Percentiles rank a stretch among this genome's conserved stretches.
These are phyloP conservation scores for Geotrichum australiense DNA, from an alignment of 1,139 yeast species.

Conservation along the genomic window DNA sequence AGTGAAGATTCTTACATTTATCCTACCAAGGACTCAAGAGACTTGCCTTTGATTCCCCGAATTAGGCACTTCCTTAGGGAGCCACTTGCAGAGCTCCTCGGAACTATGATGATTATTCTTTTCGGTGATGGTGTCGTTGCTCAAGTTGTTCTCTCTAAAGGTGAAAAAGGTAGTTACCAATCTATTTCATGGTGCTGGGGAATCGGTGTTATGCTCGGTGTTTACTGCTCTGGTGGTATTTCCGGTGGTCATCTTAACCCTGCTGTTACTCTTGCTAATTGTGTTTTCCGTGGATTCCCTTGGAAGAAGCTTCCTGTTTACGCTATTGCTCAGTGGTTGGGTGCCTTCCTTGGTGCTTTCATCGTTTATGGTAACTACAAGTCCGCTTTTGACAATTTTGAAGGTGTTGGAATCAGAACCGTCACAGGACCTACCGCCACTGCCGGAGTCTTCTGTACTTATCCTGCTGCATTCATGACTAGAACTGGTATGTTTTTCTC, in stretches of 20 bases:
- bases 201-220: conserved; percentile 44
- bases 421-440: conserved; percentile 30
- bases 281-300: conserved; percentile 31
- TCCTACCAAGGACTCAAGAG: conserved; percentile 8
- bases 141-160: conserved; percentile 36
- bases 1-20: conserved; percentile 12
- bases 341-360: conserved; percentile 29
- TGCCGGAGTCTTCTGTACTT: conserved; percentile 42
- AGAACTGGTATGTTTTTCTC: conserved; percentile 42
- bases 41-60: conserved; percentile 21
- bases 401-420: conserved; percentile 28
- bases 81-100: conserved; percentile 42
- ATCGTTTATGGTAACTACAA: conserved; percentile 30
- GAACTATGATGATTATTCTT: conserved; percentile 40
- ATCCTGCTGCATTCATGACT: conserved; percentile 39
- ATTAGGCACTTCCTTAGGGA: conserved; percentile 24
- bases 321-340: conserved; percentile 27
- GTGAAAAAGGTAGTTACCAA: conserved; percentile 38
- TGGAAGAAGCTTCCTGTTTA: conserved; percentile 30
- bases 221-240: conserved; percentile 31
- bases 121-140: conserved; percentile 45
- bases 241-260: conserved; percentile 34
- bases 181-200: conserved; percentile 45
- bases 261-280: conserved; percentile 29
- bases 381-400: conserved; percentile 27